phyloP scores from a whole-genome alignment of 2,329 filamentous ascomycete genomes.

The Ceratocystis huliohia region DNA sequence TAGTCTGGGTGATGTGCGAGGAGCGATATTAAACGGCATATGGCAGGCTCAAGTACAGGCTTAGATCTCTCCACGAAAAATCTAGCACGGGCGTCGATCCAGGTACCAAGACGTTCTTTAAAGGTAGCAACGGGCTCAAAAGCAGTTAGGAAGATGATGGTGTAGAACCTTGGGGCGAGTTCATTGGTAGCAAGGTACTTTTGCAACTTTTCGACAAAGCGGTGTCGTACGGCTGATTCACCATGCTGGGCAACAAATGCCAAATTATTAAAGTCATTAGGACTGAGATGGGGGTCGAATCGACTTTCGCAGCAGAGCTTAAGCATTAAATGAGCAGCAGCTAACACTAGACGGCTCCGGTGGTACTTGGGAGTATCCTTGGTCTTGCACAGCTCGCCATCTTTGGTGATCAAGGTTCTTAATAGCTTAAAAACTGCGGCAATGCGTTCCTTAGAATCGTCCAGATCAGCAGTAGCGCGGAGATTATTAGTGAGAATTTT shows the following conservation, averaged over 20 bases:
- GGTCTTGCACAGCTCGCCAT: slow-evolving; percentile 68
- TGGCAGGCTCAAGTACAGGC: slow-evolving; percentile 63
- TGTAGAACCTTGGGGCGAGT: slow-evolving; percentile 68
- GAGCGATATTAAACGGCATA: slow-evolving; percentile 72
- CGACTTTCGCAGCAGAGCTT: slow-evolving; percentile 70
- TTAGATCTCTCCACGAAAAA: slow-evolving; percentile 48
- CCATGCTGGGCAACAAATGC: slow-evolving; percentile 71
- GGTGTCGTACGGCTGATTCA: slow-evolving; percentile 57
- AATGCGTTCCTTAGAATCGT: slow-evolving; percentile 43
- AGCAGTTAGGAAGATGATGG: slow-evolving; percentile 77
- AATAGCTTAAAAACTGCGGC: slow-evolving; percentile 65
- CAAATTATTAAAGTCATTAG: slow-evolving; percentile 66
- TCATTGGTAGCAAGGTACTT: slow-evolving; percentile 70
- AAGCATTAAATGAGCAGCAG: slow-evolving; percentile 66
- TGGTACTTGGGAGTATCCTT: slow-evolving; percentile 65
- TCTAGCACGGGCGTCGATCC: slow-evolving; percentile 71
- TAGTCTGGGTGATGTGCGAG: slow-evolving; percentile 93
- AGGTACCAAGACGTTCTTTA: slow-evolving; percentile 66
- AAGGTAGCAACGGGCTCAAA: slow-evolving; percentile 72
- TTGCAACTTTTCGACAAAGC: slow-evolving; percentile 75
- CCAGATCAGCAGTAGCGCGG: slow-evolving; percentile 42
- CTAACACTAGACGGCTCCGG: slow-evolving; percentile 65
- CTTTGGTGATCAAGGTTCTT: slow-evolving; percentile 58
- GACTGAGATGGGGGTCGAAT: slow-evolving; percentile 62
- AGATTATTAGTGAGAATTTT: slow-evolving; percentile 79